phyloP scores from a whole-genome alignment of 129 eudicot species.

The Escallonia rubra region DNA sequence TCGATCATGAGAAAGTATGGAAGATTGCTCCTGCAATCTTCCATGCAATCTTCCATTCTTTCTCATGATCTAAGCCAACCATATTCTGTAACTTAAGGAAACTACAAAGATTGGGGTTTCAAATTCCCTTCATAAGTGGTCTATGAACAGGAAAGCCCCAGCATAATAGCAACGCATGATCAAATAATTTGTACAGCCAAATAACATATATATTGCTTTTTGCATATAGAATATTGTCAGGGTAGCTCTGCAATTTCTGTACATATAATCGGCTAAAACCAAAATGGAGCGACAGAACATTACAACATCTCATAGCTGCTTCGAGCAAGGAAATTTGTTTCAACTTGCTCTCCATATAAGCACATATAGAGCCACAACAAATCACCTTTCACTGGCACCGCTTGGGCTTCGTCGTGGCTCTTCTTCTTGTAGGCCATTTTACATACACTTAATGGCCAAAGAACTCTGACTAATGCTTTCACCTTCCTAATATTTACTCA shows the following conservation, averaged over 20 bases:
- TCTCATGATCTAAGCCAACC: too few relatives aligned
- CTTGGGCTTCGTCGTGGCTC: neutral
- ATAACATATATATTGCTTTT: neutral
- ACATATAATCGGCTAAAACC: slow-evolving; percentile 2
- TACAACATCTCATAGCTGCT: neutral
- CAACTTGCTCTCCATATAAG: slow-evolving; percentile 10
- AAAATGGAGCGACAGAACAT: neutral
- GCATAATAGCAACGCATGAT: too few relatives aligned
- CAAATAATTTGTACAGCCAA: too few relatives aligned
- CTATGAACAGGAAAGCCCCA: too few relatives aligned
- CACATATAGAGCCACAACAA: neutral
- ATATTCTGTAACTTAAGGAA: too few relatives aligned
- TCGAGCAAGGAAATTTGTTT: slow-evolving; percentile 3
- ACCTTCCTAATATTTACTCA: slow-evolving; percentile 5
- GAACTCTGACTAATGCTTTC: neutral
- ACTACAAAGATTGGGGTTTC: too few relatives aligned
- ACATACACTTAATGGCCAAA: slow-evolving; percentile 12
- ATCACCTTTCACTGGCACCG: neutral
- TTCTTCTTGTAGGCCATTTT: slow-evolving; percentile 4
- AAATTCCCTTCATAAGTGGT: too few relatives aligned
- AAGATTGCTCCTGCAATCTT: too few relatives aligned
- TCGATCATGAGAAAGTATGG: too few relatives aligned
- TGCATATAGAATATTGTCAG: neutral
- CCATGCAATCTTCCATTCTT: too few relatives aligned
- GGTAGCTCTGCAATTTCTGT: neutral